Base-by-base conservation (phyloP, 2,329 filamentous ascomycete genomes). In the Aspergillus costaricaensis region DNA sequence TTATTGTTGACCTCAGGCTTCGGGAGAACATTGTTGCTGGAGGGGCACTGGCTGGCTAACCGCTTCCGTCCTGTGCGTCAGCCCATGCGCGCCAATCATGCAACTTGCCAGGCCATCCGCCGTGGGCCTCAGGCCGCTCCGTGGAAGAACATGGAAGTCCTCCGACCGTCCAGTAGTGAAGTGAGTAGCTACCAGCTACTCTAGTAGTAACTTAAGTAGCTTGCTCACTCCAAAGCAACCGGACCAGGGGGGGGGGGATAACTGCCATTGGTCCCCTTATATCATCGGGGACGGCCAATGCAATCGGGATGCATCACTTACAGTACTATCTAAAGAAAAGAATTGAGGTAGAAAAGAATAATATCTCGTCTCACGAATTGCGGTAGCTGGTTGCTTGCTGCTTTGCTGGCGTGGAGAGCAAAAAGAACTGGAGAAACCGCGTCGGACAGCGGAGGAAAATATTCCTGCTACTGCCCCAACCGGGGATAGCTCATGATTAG, bases 11-110 rank as follows among this genome's bases (percentile, higher is more conserved):
- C 70, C 68, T 76, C 66, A 77, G 70, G 69, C 66, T 68, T 66
- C 74, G 74, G 74, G 72, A 74, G 72, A 77, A 77, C 75, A 77
- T 77, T 75, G 67, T 76, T 71, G 68, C 68, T 67, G 66, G 73
- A 75, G 70, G 72, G 73, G 73, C 72, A 72, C 62, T 61, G 62
- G 60, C 68, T 36, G 65, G 65, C 63, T 43, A 67, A 70, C 53
- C 39, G 53, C 3, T 61, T 67, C 27, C 10, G 49, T 48, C 43
- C 52, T 51, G 27, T 72, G 23, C 64, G 64, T 68, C 15, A 61
- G 43, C 38, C 61, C 36, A 50, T 44, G 56, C 38, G 55, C 55
- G 60, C 67, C 65, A 66, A 51, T 21, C 47, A 56, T 60, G 70
- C 65, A 66, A 23, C 52, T 58, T 55, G 14, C 41, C 30, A 23